Percentiles rank a stretch among this genome's conserved stretches.
Evolutionary conservation across 805 yeast species (phyloP).

Genomic region (Barnettozyma vustinii): DNA sequence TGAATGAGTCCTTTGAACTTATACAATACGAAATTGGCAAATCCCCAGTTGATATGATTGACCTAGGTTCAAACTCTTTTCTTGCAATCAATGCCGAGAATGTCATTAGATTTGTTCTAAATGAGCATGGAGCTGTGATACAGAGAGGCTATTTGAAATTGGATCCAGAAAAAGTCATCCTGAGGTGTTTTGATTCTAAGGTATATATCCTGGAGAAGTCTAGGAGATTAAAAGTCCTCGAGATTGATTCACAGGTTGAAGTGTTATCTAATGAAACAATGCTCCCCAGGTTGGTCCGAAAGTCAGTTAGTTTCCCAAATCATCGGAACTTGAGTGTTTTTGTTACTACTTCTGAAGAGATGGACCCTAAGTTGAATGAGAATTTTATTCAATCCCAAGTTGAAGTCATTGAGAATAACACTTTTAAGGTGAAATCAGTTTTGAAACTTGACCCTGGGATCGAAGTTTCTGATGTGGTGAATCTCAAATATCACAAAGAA

Average conservation of each 20-base stretch:
- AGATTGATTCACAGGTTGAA: background rate
- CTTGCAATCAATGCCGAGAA: conserved; percentile 20
- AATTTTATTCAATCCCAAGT: conserved; percentile 13
- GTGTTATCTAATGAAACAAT: conserved; percentile 9
- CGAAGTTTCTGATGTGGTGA: conserved; percentile 23
- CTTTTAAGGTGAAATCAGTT: conserved; percentile 16
- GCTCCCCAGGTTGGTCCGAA: conserved; percentile 13
- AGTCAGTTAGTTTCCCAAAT: conserved; percentile 20
- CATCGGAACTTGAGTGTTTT: conserved; percentile 18
- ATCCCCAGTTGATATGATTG: conserved; percentile 20
- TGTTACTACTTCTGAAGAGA: conserved; percentile 14
- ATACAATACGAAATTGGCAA: conserved; percentile 16
- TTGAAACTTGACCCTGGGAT: conserved; percentile 18
- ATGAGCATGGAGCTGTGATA: background rate
- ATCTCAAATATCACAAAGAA: conserved; percentile 17
- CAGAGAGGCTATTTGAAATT: conserved; percentile 19
- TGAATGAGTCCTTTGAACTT: background rate
- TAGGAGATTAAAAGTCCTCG: background rate
- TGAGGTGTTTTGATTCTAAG: background rate
- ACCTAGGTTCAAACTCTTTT: conserved; percentile 5
- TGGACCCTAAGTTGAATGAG: conserved; percentile 3
- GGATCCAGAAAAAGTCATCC: background rate
- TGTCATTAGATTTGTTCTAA: conserved; percentile 7
- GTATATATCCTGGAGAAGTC: background rate
- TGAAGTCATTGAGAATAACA: conserved; percentile 24